Base-by-base conservation (phyloP, 352 stramenopile species). In the Elongisporangium anandrum region DNA sequence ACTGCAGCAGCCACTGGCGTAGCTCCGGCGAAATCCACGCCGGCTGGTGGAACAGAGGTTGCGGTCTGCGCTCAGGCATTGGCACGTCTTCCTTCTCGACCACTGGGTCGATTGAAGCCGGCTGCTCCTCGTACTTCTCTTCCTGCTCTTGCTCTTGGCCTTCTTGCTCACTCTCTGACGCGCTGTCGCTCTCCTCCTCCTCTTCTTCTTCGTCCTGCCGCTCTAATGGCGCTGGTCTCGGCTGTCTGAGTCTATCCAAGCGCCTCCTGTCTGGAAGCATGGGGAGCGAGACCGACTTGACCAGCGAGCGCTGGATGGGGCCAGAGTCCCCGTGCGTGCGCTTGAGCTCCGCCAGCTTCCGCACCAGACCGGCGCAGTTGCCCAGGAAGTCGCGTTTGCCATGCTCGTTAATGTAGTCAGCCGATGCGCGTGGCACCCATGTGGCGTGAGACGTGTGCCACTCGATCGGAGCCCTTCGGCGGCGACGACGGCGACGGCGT, bases 1-100 rank as follows among this genome's bases (percentile, higher is more conserved):
- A 79, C 34, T 48, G 57, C 10, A 85, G 23, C 13, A 88, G 73
- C 77, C 77, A 88, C 24, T 52, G 20, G 19, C 70, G 67, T 26
- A 88, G 65, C 58, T 88, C 78, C 0, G 77, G 69, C 4, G 77
- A 88, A 65, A 89, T 86, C 73, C 73, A 85, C 54, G 77, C 81
- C 17, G 78, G 72, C 29, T 77, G 75, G 65, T 87, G 76, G 53
- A 73, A 67, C n/a, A 69, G 60, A 39, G 66, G 64, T 8, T 41
- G 29, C 29, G 4, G 29, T 15, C 29, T 8, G 29, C 9, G 29
- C 9, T 41, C 29, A 41, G 29, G 29, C 29, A 8, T 8, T 15
- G 29, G 29, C 5, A 8, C 9, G 9, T 41, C 29, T 13, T 41
- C 29, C 9, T 41, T 41, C 29, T 41, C 5, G 29, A 41, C 29